Conservation (phyloP, 495 filamentous ascomycete species). For the Cercophora sp. region DNA sequence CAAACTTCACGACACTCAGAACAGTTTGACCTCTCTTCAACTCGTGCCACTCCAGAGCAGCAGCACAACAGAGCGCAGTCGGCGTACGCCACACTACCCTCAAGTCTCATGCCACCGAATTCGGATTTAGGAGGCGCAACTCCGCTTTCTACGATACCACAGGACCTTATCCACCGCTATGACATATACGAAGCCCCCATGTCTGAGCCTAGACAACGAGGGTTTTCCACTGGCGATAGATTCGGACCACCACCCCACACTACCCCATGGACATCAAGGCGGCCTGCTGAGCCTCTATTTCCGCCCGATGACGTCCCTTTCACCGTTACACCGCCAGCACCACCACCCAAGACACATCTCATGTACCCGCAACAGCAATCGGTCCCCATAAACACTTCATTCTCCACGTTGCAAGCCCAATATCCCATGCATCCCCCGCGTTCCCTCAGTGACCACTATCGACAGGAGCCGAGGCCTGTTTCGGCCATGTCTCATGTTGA, state of each 20-base stretch:
- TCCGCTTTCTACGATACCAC: neutral
- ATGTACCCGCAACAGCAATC: too few relatives aligned
- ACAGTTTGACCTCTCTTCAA: neutral
- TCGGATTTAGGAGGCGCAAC: neutral
- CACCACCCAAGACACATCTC: too few relatives aligned
- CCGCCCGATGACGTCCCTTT: too few relatives aligned
- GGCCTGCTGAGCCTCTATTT: too few relatives aligned
- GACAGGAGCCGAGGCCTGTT: too few relatives aligned
- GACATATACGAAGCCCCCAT: neutral
- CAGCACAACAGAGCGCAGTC: neutral
- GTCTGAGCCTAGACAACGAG: neutral
- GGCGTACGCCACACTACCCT: neutral
- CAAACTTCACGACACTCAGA: neutral
- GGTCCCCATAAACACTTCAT: too few relatives aligned
- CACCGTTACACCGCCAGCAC: too few relatives aligned
- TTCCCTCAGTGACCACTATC: too few relatives aligned
- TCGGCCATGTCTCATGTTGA: too few relatives aligned
- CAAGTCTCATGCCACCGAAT: neutral
- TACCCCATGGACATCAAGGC: too few relatives aligned
- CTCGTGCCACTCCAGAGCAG: neutral
- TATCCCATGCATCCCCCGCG: too few relatives aligned
- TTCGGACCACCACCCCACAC: neutral
- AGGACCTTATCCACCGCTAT: constrained; percentile 1
- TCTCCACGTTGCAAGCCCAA: too few relatives aligned
- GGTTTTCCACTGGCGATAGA: neutral